Evolutionary conservation across 495 filamentous ascomycete species (phyloP).

Genomic region (Chaetomium tenue): DNA sequence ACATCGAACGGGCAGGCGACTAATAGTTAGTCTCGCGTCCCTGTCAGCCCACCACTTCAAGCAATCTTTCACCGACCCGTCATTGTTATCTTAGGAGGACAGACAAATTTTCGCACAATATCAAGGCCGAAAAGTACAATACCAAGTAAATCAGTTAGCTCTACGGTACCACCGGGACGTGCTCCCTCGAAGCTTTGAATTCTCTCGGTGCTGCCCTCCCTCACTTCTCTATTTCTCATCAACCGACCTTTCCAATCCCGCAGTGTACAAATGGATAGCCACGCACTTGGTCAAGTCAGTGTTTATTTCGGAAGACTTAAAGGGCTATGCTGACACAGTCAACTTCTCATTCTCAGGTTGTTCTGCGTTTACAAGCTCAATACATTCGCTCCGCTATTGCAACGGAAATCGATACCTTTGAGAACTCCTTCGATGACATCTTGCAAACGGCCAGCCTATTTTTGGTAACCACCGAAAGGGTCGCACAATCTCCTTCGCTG

Average conservation of each 20-base stretch:
- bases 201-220: too few species aligned
- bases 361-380: slow-evolving; percentile 13
- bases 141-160: neutral
- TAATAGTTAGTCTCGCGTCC: slow-evolving; percentile 11
- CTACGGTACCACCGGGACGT: too few species aligned
- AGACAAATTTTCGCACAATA: too few species aligned
- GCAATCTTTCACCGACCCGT: too few species aligned
- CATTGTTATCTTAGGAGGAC: too few species aligned
- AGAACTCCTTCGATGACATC: slow-evolving; percentile 16
- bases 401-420: slow-evolving; percentile 20
- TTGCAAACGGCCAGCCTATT: slow-evolving; percentile 17
- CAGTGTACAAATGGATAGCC: neutral
- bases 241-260: too few species aligned
- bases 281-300: neutral
- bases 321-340: neutral
- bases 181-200: too few species aligned
- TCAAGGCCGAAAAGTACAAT: too few species aligned
- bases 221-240: too few species aligned
- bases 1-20: slow-evolving; percentile 1
- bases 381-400: slow-evolving; percentile 14
- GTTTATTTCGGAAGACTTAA: too few species aligned
- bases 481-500: slow-evolving; percentile 7
- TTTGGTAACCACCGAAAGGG: slow-evolving; percentile 13
- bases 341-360: neutral
- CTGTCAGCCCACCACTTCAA: slow-evolving; percentile 11